Conservation (phyloP, 108 stramenopile species). For the Asterionellopsis glacialis region DNA sequence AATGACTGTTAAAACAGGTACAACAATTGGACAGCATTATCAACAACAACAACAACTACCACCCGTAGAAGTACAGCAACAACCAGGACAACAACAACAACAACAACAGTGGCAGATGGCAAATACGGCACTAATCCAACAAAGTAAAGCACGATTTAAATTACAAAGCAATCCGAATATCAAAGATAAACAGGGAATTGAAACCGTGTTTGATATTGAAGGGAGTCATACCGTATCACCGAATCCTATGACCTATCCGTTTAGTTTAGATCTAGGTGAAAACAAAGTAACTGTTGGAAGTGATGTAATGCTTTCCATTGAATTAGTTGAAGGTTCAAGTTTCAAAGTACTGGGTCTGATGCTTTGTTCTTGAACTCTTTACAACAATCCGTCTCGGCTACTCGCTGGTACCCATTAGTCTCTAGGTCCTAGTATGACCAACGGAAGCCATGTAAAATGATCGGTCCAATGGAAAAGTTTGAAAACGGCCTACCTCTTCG, state of each 20-base stretch:
- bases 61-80: too few relatives aligned
- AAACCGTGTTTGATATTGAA: slow-evolving; percentile 8
- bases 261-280: slow-evolving; percentile 8
- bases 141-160: slow-evolving; percentile 2
- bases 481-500: too few relatives aligned
- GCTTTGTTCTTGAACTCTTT: slow-evolving; percentile 3
- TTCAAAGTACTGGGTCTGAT: slow-evolving; percentile 16
- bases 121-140: neutral
- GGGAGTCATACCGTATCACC: slow-evolving; percentile 3
- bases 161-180: neutral
- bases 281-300: slow-evolving; percentile 8
- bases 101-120: too few relatives aligned
- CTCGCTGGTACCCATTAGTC: too few relatives aligned
- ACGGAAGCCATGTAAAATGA: too few relatives aligned
- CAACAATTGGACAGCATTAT: too few relatives aligned
- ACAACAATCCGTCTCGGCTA: too few relatives aligned
- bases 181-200: slow-evolving; percentile 2
- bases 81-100: too few relatives aligned
- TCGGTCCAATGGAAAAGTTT: too few relatives aligned
- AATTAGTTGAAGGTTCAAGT: slow-evolving; percentile 4
- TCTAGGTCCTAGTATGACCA: too few relatives aligned
- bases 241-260: slow-evolving; percentile 8
- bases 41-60: too few relatives aligned
- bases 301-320: slow-evolving; percentile 6
- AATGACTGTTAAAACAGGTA: slow-evolving; percentile 7